These are phyloP conservation scores for Exidia glandulosa DNA, from an alignment of 768 basidiomycete genomes.

Conservation along the genomic window DNA sequence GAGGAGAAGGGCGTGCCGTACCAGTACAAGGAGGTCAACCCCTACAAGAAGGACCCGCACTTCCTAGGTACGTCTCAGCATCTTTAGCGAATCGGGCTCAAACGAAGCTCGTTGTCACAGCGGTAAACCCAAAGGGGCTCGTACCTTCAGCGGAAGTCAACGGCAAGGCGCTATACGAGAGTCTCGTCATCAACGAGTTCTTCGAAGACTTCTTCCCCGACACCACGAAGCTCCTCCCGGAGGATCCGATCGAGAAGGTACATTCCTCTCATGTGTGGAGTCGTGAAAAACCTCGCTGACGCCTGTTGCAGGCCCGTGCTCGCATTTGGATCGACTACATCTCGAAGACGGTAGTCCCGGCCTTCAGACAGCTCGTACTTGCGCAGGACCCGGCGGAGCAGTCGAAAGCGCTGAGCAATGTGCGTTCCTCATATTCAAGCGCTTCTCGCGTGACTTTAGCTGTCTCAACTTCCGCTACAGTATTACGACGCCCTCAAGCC, in stretches of 20 bases:
- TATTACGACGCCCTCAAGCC: slow-evolving; percentile 24
- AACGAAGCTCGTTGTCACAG: slow-evolving; percentile 14
- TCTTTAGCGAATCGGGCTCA: neutral
- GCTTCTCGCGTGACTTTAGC: too few species aligned
- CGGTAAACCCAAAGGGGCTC: slow-evolving; percentile 59
- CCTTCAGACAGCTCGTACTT: slow-evolving; percentile 36
- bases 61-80: slow-evolving; percentile 33
- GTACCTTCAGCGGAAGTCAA: slow-evolving; percentile 39
- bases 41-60: slow-evolving; percentile 51
- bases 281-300: too few species aligned
- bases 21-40: slow-evolving; percentile 56
- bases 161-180: slow-evolving; percentile 50
- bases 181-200: slow-evolving; percentile 52
- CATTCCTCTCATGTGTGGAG: too few species aligned
- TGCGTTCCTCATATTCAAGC: neutral
- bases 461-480: neutral
- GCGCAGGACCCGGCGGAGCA: slow-evolving; percentile 26
- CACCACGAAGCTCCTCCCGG: slow-evolving; percentile 38
- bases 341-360: slow-evolving; percentile 40
- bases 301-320: neutral
- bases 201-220: slow-evolving; percentile 40
- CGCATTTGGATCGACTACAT: slow-evolving; percentile 49
- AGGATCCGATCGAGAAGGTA: slow-evolving; percentile 43
- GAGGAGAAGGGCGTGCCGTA: slow-evolving; percentile 59
- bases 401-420: slow-evolving; percentile 22